Evolutionary conservation across 2,329 filamentous ascomycete genomes (phyloP), one percentile per base, ranked within the genome.

Genomic region (Colletotrichum acutatum): DNA sequence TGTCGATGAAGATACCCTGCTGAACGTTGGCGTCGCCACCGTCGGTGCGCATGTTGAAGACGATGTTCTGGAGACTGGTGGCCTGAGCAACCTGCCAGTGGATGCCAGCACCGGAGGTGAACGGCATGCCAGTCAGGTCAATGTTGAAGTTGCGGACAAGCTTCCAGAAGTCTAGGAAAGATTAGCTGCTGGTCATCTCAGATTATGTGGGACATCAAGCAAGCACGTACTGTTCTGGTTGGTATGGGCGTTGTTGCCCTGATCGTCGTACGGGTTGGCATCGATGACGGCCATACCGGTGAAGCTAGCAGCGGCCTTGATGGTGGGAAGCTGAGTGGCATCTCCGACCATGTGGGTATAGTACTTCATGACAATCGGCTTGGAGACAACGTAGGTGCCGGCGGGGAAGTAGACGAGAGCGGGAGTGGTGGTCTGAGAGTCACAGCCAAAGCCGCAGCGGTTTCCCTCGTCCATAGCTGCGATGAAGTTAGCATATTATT

Each of bases 271-370:
- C 0, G 95, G 95, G 79, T 98, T 92, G 2, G 94, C 88, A 80
- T 98, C 95, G 76, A 99, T 93, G 66, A 98, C 89, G 56, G 93
- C 95, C 86, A 98, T 97, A 59, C 96, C 97, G 2, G 86, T 76
- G 79, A 98, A 99, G 77, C 86, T 85, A 56, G 91, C 81, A 1
- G 90, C 82, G 3, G 93, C 93, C 85, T 96, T 95, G 82, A 98
- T 87, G 0, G 92, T 92, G 0, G 96, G 95, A 16, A 92, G 83
- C 75, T 89, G 86, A 78, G 90, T 80, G 61, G 92, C 91, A 84
- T 98, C 95, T 70, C 96, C 96, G 46, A 98, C 87, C 74, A 98
- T 90, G 82, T 98, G 95, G 11, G 95, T 97, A 86, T 98, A 98
- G 87, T 98, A 98, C 83, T 92, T 93, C 81, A 95, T 93, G 64